Evolutionary conservation across 176 grass and related monocot species (phyloP), one percentile per base, ranked within the genome.

Genomic region (Melocanna baccifera): DNA sequence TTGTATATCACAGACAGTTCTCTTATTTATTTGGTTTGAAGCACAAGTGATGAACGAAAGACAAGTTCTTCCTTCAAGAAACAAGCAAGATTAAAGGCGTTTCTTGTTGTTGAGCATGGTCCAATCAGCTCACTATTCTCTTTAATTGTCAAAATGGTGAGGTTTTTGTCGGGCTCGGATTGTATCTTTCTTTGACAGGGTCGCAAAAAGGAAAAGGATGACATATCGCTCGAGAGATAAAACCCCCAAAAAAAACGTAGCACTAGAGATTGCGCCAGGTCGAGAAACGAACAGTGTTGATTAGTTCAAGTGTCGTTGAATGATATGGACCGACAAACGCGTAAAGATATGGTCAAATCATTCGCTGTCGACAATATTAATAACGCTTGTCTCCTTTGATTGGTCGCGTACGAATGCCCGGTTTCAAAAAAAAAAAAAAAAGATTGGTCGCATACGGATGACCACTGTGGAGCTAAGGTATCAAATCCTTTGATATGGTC

Each of bases 401-500:
- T 90, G 84, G 84, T 74, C 41, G 59, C 40, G 28, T 12, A 1
- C 40, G 88, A 86, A 90, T 90, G 78, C n/a, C n/a, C n/a, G n/a
- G n/a, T n/a, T n/a, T n/a, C n/a, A n/a, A n/a, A n/a, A n/a, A n/a
- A n/a, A n/a, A n/a, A n/a, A n/a, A n/a, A n/a, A n/a, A n/a, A n/a
- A n/a, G 66, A 90, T 90, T 90, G 84, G 84, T 74, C 41, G 59
- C 40, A 37, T 12, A 1, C 40, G 88, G 83, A 90, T 90, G 78
- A 67, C 3, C 12, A 61, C 69, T 62, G 69, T 69, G 67, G 82
- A 23, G 43, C 28, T 16, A 56, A 25, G 74, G 71, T 73, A 84
- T 19, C 75, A 1, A n/a, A n/a, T n/a, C n/a, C n/a, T n/a, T n/a
- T n/a, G n/a, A n/a, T n/a, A n/a, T n/a, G n/a, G n/a, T n/a, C n/a